Evolutionary conservation across 371 early-diverging fungal genomes (phyloP), one percentile per base, ranked within the genome.

Genomic region (Conidiobolus incongruus): DNA sequence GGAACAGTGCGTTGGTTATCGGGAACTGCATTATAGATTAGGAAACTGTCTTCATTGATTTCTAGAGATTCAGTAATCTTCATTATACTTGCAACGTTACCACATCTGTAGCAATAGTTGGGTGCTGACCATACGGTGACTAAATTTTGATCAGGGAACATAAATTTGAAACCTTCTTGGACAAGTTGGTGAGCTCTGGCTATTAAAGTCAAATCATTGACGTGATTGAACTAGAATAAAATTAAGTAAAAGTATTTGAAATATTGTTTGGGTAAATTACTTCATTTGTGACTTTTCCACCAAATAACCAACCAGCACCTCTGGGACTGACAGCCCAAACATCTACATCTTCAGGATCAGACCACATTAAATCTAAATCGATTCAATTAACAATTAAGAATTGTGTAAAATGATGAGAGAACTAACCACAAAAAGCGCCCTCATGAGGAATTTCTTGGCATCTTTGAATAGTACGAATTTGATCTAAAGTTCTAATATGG

Each of bases 41-140:
- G 85, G 61, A 93, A 93, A 52, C 74, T 77, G 56, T 61, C 64
- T 53, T 78, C 90, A 58, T 73, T 78, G 57, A 81, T 70, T 37
- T 72, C 68, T 45, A 84, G 64, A 43, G 74, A 70, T 57, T 94
- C 93, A 53, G 89, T 81, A 49, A 99, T 77, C 52, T 82, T 72
- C 84, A 99, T 78, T 44, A 98, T 88, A 23, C 91, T 81, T 19
- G 99, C 99, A 33, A 96, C 87, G 59, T 99, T 99, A 20, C 98
- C 98, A 53, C 98, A 98, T 41, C 99, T 77, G 60, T 98, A 99
- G 63, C 99, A 99, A 61, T 99, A 99, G 63, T 93, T 99, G 19
- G 99, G 99, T 20, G 99, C 99, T 28, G 89, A 89, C 89, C 99
- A 99, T 29, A 99, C 93, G 1, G 99, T 99, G 19, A 99, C 98